phyloP scores from a whole-genome alignment of 1,284 basidiomycete species.

The Inonotus obliquus region DNA sequence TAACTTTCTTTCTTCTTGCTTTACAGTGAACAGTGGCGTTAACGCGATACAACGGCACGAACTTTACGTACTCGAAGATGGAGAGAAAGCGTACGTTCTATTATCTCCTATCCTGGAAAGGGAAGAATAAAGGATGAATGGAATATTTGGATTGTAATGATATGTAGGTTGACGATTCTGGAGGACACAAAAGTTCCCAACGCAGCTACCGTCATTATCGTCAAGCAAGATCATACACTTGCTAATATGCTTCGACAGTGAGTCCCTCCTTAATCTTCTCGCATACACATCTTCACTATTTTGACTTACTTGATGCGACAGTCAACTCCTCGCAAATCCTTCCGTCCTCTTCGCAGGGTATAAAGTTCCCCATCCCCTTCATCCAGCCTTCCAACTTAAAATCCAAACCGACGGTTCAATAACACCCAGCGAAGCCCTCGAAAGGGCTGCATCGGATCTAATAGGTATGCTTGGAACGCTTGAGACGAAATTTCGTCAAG shows the following conservation, averaged over 20 bases:
- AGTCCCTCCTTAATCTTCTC: conserved; percentile 33
- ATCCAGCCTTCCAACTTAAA: conserved; percentile 91
- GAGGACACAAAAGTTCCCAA: conserved; percentile 98
- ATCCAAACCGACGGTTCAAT: conserved; percentile 90
- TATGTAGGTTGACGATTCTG: conserved; percentile 76
- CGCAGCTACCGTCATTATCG: conserved; percentile 88
- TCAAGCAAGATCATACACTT: conserved; percentile 97
- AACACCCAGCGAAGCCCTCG: conserved; percentile 81
- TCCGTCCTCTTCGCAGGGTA: conserved; percentile 94
- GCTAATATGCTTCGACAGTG: conserved; percentile 95
- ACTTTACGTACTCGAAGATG: conserved; percentile 87
- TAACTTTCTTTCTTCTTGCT: conserved; percentile 2
- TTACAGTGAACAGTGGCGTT: conserved; percentile 41
- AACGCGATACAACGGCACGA: conserved; percentile 94
- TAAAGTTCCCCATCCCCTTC: conserved; percentile 95
- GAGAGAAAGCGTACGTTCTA: conserved; percentile 79
- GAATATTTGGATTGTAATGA: background rate
- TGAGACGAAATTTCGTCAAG: conserved; percentile 70
- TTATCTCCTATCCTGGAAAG: background rate
- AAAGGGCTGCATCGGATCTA: conserved; percentile 80
- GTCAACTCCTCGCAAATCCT: conserved; percentile 83
- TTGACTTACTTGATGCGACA: conserved; percentile 29
- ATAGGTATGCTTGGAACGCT: conserved; percentile 71
- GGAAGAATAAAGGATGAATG: background rate
- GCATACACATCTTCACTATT: background rate